Percentiles rank a stretch among this genome's conserved stretches.
phyloP scores from a whole-genome alignment of 176 grass and related monocot genomes.

The Canna indica region DNA sequence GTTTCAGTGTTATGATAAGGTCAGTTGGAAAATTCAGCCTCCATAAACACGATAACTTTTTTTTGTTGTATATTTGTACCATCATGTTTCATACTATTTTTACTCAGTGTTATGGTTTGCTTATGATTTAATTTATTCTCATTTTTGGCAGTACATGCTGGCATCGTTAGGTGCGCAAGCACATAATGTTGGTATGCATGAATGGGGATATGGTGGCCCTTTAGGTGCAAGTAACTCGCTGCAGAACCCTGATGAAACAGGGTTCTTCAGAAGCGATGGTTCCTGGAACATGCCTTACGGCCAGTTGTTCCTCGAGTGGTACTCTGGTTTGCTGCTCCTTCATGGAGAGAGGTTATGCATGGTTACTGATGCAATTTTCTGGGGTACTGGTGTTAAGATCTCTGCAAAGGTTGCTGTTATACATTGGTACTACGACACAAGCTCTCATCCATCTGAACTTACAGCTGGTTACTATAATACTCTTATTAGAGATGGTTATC shows the following conservation, averaged over 20 bases:
- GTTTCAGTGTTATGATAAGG: slow-evolving; percentile 86
- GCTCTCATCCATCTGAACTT: slow-evolving; percentile 58
- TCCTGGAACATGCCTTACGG: slow-evolving; percentile 59
- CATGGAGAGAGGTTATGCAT: slow-evolving; percentile 67
- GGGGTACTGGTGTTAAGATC: slow-evolving; percentile 40
- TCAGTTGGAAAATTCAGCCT: slow-evolving; percentile 7
- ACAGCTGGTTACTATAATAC: slow-evolving; percentile 74
- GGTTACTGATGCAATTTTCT: slow-evolving; percentile 38
- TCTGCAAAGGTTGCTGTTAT: slow-evolving; percentile 54
- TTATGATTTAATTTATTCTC: slow-evolving; percentile 19
- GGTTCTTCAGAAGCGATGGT: slow-evolving; percentile 41
- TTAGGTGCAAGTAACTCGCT: slow-evolving; percentile 12
- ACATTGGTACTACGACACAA: slow-evolving; percentile 59
- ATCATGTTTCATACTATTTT: slow-evolving; percentile 4
- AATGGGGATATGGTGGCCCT: slow-evolving; percentile 33
- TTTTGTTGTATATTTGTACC: background rate
- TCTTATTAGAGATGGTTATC: slow-evolving; percentile 57
- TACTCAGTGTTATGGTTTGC: background rate
- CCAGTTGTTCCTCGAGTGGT: slow-evolving; percentile 69
- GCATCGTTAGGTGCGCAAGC: slow-evolving; percentile 46
- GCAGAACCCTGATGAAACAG: slow-evolving; percentile 36
- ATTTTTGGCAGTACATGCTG: slow-evolving; percentile 60
- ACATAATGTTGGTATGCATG: slow-evolving; percentile 28
- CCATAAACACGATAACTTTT: background rate
- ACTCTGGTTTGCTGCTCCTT: slow-evolving; percentile 56